Evolutionary conservation across 805 yeast genomes (phyloP).

Genomic region (Candida maris): DNA sequence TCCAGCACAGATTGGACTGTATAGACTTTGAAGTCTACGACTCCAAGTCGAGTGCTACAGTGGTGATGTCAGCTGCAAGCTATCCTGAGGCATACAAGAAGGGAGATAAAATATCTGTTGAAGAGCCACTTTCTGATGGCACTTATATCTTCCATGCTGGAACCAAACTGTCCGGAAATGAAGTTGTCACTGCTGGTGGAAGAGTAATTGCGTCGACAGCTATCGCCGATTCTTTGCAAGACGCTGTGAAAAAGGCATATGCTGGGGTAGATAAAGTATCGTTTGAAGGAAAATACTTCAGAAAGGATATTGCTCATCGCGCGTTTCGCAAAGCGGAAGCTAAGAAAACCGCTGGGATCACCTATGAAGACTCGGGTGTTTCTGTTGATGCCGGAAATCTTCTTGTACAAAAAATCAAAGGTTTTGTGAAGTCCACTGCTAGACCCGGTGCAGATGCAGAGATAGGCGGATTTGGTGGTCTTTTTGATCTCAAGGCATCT

Average conservation of each 20-base stretch:
- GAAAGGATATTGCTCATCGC: conserved; percentile 93
- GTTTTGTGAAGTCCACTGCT: conserved; percentile 84
- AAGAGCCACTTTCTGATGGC: conserved; percentile 44
- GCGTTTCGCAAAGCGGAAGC: conserved; percentile 63
- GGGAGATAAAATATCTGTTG: conserved; percentile 77
- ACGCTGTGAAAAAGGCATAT: conserved; percentile 84
- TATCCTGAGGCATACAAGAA: conserved; percentile 86
- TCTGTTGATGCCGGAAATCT: conserved; percentile 94
- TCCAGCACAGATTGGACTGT: conserved; percentile 89
- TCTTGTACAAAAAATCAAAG: conserved; percentile 86
- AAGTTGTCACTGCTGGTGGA: conserved; percentile 86
- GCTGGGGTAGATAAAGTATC: conserved; percentile 73
- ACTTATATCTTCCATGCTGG: conserved; percentile 95
- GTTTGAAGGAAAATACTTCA: conserved; percentile 73
- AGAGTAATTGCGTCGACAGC: conserved; percentile 96
- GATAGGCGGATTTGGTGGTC: conserved; percentile 98
- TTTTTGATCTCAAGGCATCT: conserved; percentile 84
- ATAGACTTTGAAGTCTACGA: conserved; percentile 54
- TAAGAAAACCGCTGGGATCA: conserved; percentile 33
- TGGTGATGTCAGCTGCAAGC: conserved; percentile 95
- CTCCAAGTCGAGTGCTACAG: conserved; percentile 77
- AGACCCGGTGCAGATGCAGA: conserved; percentile 97
- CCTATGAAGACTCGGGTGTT: conserved; percentile 96
- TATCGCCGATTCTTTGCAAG: conserved; percentile 66
- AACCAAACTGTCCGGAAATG: conserved; percentile 57